Conservation (phyloP, 2,329 filamentous ascomycete genomes). For the Colletotrichum costaricense region DNA sequence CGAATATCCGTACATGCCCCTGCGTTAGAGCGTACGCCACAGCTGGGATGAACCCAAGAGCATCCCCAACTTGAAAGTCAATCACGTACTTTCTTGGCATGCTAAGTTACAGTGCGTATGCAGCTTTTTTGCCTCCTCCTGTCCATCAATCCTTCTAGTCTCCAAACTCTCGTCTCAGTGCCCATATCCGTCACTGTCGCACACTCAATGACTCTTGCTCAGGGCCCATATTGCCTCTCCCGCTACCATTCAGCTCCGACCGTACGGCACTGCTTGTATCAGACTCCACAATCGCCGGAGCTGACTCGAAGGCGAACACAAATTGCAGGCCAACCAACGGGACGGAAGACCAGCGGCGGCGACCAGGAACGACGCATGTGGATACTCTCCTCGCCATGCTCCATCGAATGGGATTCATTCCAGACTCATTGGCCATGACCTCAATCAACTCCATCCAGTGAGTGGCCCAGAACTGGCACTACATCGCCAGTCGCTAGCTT, state of each 20-base stretch:
- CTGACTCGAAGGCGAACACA: slow-evolving; percentile 15
- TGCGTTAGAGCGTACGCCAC: slow-evolving; percentile 29
- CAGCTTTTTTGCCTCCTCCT: slow-evolving; percentile 21
- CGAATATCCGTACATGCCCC: slow-evolving; percentile 14
- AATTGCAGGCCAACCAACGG: slow-evolving; percentile 1
- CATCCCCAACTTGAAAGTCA: slow-evolving; percentile 20
- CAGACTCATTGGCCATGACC: slow-evolving; percentile 17
- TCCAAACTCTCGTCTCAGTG: neutral
- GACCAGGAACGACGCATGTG: slow-evolving; percentile 4
- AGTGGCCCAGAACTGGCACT: slow-evolving; percentile 14
- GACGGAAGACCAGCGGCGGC: slow-evolving; percentile 14
- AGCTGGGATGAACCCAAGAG: slow-evolving; percentile 24
- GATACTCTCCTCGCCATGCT: neutral
- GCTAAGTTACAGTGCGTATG: neutral
- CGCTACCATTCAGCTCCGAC: slow-evolving; percentile 3
- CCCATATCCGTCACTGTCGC: neutral
- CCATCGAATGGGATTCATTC: slow-evolving; percentile 31
- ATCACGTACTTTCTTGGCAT: slow-evolving; percentile 20
- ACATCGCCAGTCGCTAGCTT: neutral
- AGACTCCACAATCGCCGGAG: neutral
- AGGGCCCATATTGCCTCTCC: neutral
- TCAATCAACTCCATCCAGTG: slow-evolving; percentile 6
- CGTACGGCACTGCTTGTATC: slow-evolving; percentile 7
- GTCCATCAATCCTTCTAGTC: slow-evolving; percentile 1
- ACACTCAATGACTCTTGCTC: neutral